Evolutionary conservation across 148 eudicot species (phyloP).

Genomic region (Salicornia ramosissima): DNA sequence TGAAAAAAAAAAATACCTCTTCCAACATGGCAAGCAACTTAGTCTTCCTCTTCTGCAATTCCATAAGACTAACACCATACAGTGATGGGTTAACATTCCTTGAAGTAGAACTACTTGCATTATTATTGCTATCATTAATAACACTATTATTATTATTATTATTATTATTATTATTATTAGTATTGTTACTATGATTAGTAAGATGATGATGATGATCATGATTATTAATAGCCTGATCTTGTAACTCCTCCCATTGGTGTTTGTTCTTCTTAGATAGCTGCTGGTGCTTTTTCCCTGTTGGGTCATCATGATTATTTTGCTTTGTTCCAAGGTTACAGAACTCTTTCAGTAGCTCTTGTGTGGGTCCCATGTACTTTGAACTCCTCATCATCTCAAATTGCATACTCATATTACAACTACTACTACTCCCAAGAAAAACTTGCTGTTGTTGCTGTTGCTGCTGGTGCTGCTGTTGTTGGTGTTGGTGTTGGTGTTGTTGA

Average conservation of each 20-base stretch:
- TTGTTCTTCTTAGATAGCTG: constrained; percentile 14
- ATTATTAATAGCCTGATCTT: constrained; percentile 10
- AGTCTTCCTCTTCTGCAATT: constrained; percentile 72
- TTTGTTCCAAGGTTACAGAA: constrained; percentile 66
- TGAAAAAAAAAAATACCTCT: constrained; percentile 46
- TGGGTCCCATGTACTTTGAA: constrained; percentile 72
- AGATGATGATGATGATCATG: background rate
- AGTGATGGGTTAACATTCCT: constrained; percentile 35
- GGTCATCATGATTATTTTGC: constrained; percentile 23
- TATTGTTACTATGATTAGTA: too few relatives aligned
- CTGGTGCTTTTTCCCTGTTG: constrained; percentile 24
- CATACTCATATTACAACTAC: background rate
- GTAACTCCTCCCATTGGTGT: constrained; percentile 23
- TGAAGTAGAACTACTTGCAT: constrained; percentile 26
- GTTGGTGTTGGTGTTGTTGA: background rate
- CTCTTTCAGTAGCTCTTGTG: constrained; percentile 79
- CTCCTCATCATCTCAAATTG: constrained; percentile 40
- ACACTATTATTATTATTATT: background rate
- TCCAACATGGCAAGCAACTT: constrained; percentile 81
- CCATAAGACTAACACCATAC: constrained; percentile 53
- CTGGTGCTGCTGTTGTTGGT: constrained; percentile 6
- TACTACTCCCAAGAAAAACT: constrained; percentile 30
- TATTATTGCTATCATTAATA: constrained; percentile 14
- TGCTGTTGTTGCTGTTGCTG: constrained; percentile 28
- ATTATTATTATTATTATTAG: background rate